Evolutionary conservation across 2,329 filamentous ascomycete species (phyloP), one percentile per base, ranked within the genome.

Genomic region (Paecilomyces niveus): DNA sequence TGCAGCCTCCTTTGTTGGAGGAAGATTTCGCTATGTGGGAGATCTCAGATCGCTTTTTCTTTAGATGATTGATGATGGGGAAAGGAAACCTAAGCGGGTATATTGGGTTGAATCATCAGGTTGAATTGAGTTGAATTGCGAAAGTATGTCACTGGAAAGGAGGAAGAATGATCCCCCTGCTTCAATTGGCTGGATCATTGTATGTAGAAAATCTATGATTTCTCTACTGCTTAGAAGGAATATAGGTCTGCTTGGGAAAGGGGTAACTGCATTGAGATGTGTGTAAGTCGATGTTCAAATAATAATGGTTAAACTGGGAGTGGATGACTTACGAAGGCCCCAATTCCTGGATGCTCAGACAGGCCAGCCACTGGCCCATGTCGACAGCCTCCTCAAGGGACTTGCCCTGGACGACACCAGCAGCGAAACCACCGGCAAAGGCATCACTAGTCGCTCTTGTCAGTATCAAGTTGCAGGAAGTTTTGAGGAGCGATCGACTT

Each of bases 291-390:
- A 26, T 52, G 55, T 22, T 21, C 45, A 10, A 45, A 55, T 10
- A 51, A 45, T 3, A 18, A 18, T 45, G 21, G 2, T 8, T 8
- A 50, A 54, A 3, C 39, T 9, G 26, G 39, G 53, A 58, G 8
- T 45, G 15, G 55, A 49, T 64, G 58, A 89, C 89, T 83, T 88
- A 97, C 89, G 92, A 94, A 78, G 93, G 92, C 69, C 94, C 94
- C 68, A 97, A 82, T 80, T 97, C 92, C 80, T 93, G 88, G 75
- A 99, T 93, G 82, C 92, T 94, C 70, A 96, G 82, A 71, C 89
- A 88, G 54, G 94, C 94, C 65, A 99, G 85, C 94, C 94, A 99
- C 79, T 97, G 92, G 64, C 94, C 94, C 84, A 94, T 90, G 75
- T 97, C 89, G 67, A 99, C 83, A 70, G 84, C 84, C 65, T 87